Conservation (phyloP, 208 protist genomes). For the Acanthamoeba castellanii region DNA sequence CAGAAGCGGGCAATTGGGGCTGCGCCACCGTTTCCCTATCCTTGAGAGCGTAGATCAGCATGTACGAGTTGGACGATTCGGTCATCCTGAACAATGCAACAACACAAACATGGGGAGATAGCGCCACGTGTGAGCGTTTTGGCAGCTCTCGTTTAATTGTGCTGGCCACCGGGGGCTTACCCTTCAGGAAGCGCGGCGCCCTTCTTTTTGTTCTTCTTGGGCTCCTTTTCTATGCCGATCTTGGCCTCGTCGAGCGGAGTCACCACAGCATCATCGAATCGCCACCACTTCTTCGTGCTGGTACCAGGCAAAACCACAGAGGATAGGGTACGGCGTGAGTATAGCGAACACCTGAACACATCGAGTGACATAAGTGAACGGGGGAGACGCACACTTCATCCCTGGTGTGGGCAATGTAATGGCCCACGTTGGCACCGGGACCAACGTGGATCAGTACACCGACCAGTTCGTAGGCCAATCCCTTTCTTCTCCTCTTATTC, state of each 20-base stretch:
- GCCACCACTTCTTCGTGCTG: slow-evolving; percentile 73
- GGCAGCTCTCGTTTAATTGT: too few relatives aligned
- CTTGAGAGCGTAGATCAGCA: slow-evolving; percentile 67
- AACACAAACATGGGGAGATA: neutral
- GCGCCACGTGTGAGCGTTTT: neutral
- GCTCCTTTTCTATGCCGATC: slow-evolving; percentile 49
- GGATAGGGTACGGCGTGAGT: neutral
- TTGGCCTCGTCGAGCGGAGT: slow-evolving; percentile 45
- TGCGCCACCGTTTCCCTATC: neutral
- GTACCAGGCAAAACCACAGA: neutral
- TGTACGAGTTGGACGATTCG: slow-evolving; percentile 68
- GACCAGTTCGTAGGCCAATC: slow-evolving; percentile 26
- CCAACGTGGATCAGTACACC: slow-evolving; percentile 73
- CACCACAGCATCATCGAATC: slow-evolving; percentile 66
- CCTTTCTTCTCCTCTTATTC: slow-evolving; percentile 73
- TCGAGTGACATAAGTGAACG: neutral
- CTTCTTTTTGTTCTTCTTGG: slow-evolving; percentile 58
- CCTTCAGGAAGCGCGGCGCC: slow-evolving; percentile 33
- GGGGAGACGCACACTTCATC: slow-evolving; percentile 43
- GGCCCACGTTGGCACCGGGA: slow-evolving; percentile 55
- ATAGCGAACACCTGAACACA: neutral
- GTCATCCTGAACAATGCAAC: slow-evolving; percentile 34
- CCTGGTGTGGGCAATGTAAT: slow-evolving; percentile 71
- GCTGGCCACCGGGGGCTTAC: neutral
- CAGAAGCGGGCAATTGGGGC: neutral